Evolutionary conservation across 805 yeast genomes (phyloP).

Genomic region (Cephaloascus fragrans): DNA sequence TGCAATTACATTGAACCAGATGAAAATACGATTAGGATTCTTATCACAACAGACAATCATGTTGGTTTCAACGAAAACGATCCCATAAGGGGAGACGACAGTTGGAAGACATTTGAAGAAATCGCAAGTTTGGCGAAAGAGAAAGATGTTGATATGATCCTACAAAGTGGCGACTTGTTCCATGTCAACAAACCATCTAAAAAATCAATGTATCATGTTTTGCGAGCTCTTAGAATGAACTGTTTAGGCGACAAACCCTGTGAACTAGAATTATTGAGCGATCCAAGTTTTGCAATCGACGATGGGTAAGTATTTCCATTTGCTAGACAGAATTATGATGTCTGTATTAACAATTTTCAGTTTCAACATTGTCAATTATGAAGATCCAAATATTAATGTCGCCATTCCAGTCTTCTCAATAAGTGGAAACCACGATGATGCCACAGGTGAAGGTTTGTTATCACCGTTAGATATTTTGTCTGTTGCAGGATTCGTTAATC

Average conservation of each 20-base stretch:
- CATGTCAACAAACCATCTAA: slow-evolving; percentile 86
- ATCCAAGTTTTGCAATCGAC: slow-evolving; percentile 53
- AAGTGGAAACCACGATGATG: slow-evolving; percentile 95
- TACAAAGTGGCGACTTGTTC: slow-evolving; percentile 91
- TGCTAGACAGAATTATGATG: too few species aligned
- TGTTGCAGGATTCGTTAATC: slow-evolving; percentile 77
- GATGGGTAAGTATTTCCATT: neutral
- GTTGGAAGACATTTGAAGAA: slow-evolving; percentile 83
- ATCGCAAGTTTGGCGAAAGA: slow-evolving; percentile 61
- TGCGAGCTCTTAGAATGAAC: slow-evolving; percentile 54
- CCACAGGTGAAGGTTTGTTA: slow-evolving; percentile 75
- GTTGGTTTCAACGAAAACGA: slow-evolving; percentile 90
- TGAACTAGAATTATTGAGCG: slow-evolving; percentile 73
- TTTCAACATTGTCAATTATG: slow-evolving; percentile 69
- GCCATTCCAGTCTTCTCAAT: slow-evolving; percentile 88
- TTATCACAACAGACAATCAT: slow-evolving; percentile 92
- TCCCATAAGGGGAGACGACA: slow-evolving; percentile 83
- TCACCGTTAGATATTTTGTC: slow-evolving; percentile 82
- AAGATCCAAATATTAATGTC: slow-evolving; percentile 83
- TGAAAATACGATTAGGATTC: slow-evolving; percentile 62
- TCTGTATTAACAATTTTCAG: too few species aligned
- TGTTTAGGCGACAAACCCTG: slow-evolving; percentile 87
- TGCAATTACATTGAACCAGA: slow-evolving; percentile 35
- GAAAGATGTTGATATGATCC: slow-evolving; percentile 72
- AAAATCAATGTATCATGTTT: slow-evolving; percentile 76